A percentile compares a stretch with the other conserved stretches of the same genome.
Conservation (phyloP, 179 eudicot genomes). For the Sideroxylon spinosum region DNA sequence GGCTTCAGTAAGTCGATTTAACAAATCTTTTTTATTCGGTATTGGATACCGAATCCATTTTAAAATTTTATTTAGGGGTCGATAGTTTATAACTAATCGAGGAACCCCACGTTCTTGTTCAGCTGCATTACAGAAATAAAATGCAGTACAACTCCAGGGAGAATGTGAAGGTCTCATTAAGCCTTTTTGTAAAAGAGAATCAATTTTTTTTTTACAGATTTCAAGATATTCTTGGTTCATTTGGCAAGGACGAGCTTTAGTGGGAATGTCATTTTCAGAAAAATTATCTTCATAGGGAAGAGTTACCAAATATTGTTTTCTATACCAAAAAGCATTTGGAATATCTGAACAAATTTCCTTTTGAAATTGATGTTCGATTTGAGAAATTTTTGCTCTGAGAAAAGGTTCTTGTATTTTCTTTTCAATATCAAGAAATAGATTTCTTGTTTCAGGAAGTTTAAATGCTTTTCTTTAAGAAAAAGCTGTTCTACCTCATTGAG, state of each 20-base stretch:
- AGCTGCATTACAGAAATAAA: not conserved
- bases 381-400: constrained; percentile 14
- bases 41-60: constrained; percentile 1
- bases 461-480: too few relatives aligned
- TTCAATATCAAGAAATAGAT: too few relatives aligned
- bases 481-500: too few relatives aligned
- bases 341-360: too few relatives aligned
- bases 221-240: not conserved
- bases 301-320: not conserved
- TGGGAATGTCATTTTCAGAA: not conserved
- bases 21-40: not conserved
- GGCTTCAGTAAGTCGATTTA: not conserved
- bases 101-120: not conserved
- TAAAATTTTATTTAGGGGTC: not conserved
- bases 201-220: not conserved
- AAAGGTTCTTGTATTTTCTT: too few relatives aligned
- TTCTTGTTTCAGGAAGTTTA: too few relatives aligned
- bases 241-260: not conserved
- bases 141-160: too few relatives aligned
- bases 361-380: too few relatives aligned
- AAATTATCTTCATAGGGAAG: not conserved
- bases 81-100: too few relatives aligned
- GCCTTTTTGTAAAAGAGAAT: too few relatives aligned
- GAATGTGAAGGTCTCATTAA: too few relatives aligned
- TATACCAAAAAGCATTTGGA: not conserved